These are phyloP conservation scores for Chrysosporium queenslandicum DNA, from an alignment of 2,329 filamentous ascomycete species.

Conservation along the genomic window DNA sequence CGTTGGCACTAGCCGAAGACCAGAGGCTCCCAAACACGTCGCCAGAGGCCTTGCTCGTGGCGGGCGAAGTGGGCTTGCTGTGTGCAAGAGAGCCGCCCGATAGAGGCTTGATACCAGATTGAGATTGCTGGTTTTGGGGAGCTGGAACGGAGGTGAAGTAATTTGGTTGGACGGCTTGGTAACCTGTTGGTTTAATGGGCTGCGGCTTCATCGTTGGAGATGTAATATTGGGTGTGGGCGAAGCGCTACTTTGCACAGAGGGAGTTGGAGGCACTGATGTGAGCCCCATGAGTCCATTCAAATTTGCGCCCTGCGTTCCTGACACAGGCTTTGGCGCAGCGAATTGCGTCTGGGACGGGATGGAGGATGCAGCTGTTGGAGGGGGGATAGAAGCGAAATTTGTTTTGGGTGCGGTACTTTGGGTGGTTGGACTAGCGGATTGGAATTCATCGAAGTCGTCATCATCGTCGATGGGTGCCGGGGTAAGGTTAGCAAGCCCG, in stretches of 20 bases:
- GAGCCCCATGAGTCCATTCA: constrained; percentile 69
- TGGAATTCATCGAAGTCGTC: constrained; percentile 98
- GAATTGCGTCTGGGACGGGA: constrained; percentile 53
- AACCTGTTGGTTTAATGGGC: constrained; percentile 51
- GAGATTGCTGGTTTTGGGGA: constrained; percentile 28
- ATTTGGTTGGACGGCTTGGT: constrained; percentile 73
- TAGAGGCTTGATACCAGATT: constrained; percentile 29
- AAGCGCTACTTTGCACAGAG: constrained; percentile 43
- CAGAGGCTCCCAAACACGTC: constrained; percentile 89
- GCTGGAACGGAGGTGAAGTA: constrained; percentile 76
- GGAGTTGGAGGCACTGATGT: constrained; percentile 70
- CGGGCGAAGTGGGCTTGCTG: constrained; percentile 42
- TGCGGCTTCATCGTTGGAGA: constrained; percentile 34
- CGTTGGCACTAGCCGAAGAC: constrained; percentile 56
- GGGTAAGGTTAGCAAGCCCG: constrained; percentile 41
- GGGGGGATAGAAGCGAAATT: constrained; percentile 35
- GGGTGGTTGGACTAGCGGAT: constrained; percentile 58
- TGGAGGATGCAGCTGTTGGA: constrained; percentile 38
- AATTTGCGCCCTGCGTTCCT: constrained; percentile 66
- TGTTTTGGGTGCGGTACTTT: constrained; percentile 27
- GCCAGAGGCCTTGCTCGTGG: constrained; percentile 41
- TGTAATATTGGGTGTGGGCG: constrained; percentile 45
- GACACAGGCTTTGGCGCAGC: constrained; percentile 76
- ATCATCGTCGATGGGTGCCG: constrained; percentile 54
- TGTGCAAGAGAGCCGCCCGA: constrained; percentile 32